Conservation (phyloP, 805 yeast species). For the Diddensiella santjacobensis region DNA sequence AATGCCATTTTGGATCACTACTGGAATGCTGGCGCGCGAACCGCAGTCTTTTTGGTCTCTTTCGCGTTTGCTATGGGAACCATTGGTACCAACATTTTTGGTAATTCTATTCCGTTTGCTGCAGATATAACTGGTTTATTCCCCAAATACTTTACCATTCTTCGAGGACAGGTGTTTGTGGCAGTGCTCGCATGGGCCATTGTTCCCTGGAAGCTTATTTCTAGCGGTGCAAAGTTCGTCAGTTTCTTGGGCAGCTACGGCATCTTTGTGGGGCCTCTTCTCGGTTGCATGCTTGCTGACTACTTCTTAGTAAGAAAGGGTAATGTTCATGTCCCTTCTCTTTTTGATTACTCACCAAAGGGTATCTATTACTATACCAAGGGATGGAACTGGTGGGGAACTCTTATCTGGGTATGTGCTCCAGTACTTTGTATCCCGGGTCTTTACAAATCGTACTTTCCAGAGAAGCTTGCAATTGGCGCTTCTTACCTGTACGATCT, state of each 20-base stretch:
- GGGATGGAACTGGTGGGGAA: constrained; percentile 11
- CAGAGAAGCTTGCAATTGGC: constrained; percentile 2
- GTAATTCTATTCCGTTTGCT: constrained; percentile 47
- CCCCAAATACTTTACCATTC: constrained; percentile 43
- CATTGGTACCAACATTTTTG: constrained; percentile 23
- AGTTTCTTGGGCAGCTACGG: constrained; percentile 16
- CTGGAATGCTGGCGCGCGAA: constrained; percentile 11
- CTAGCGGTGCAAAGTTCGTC: constrained; percentile 14
- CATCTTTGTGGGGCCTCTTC: constrained; percentile 16
- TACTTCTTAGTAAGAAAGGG: constrained; percentile 17
- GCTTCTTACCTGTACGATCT: constrained; percentile 12
- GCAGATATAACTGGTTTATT: constrained; percentile 46
- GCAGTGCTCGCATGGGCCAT: constrained; percentile 27
- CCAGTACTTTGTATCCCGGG: constrained; percentile 12
- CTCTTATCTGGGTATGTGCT: constrained; percentile 8
- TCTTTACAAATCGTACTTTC: constrained; percentile 7
- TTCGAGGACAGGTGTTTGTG: constrained; percentile 38
- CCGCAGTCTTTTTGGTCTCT: constrained; percentile 14
- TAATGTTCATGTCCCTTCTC: constrained; percentile 6
- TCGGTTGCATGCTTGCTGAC: constrained; percentile 17
- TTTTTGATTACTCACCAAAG: constrained; percentile 3
- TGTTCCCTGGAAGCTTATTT: constrained; percentile 21
- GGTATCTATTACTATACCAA: constrained; percentile 12
- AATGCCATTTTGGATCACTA: constrained; percentile 9
- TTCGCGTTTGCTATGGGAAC: constrained; percentile 12